These are phyloP conservation scores for Blumeria graminis DNA, from an alignment of 2,329 filamentous ascomycete species.

Conservation along the genomic window DNA sequence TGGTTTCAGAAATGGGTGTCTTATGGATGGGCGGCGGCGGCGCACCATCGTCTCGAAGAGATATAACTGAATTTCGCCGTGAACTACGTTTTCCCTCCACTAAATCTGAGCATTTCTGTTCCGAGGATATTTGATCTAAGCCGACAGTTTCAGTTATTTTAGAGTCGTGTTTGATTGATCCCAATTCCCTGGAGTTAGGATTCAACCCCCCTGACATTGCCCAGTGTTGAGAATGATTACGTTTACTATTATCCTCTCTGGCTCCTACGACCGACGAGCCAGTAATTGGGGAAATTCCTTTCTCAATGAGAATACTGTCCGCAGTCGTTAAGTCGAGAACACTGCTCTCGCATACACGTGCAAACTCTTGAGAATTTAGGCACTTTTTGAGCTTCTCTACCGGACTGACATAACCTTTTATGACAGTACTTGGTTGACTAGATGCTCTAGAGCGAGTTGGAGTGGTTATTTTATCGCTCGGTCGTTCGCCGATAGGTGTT, in stretches of 20 bases:
- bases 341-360: neutral
- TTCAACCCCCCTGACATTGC: no score
- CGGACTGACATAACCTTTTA: neutral
- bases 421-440: no score
- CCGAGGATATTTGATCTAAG: no score
- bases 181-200: no score
- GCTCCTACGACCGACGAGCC: neutral
- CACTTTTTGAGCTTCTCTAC: neutral
- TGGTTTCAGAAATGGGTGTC: conserved; percentile 19
- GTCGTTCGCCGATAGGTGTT: conserved; percentile 13
- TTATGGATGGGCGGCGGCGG: conserved; percentile 13
- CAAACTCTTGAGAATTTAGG: neutral
- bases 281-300: neutral
- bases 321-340: neutral
- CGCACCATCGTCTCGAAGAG: conserved; percentile 8
- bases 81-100: conserved; percentile 3
- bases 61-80: neutral
- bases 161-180: no score
- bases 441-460: neutral
- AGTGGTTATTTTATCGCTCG: conserved; percentile 2
- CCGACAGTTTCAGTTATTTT: no score
- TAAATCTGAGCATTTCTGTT: neutral
- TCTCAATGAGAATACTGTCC: neutral
- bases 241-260: no score
- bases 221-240: no score